Base-by-base conservation (phyloP, 2,329 filamentous ascomycete species). In the Nannizzia gypsea region DNA sequence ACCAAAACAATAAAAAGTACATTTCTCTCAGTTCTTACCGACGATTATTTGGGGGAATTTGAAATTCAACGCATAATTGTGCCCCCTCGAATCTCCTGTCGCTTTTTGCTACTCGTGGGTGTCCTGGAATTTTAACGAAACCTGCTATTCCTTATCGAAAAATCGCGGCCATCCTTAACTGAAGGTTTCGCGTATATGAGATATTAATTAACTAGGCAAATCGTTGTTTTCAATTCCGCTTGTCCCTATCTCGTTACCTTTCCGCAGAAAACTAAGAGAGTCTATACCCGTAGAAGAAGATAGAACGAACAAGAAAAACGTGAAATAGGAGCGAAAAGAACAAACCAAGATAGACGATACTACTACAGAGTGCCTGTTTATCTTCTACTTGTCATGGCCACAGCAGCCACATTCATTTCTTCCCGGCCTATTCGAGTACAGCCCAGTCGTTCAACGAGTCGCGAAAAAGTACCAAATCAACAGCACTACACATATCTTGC, bases 331-430 rank as follows among this genome's bases (percentile, higher is more conserved):
- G 31, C 13, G 31, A 20, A 46, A 20, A 20, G 6, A 9, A 46
- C 6, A 20, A 11, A 46, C 6, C 44, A 11, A 50, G 44, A 50
- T 26, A 26, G 44, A 24, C 44, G 44, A 24, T 15, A 50, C 15
- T 28, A 50, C n/a, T n/a, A n/a, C n/a, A n/a, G n/a, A n/a, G n/a
- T n/a, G n/a, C 44, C 56, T 9, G n/a, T 44, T 9, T 44, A 26
- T 57, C 13, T 24, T 17, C 22, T 28, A 11, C 34, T 26, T 55
- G 15, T n/a, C 15, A 65, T 65, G 63, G 62, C 63, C 54, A 59
- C 59, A 17, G 59, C 59, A 4, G 48, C 55, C 28, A 56, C 55
- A 38, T 50, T 58, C 44, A 63, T 59, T 44, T n/a, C 55, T 8
- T 60, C 60, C 13, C 44, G 38, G 17, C 42, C 63, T 17, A 58